phyloP scores from a whole-genome alignment of 225 moss, liverwort and hornwort genomes.

The Physcomitrellopsis africana region DNA sequence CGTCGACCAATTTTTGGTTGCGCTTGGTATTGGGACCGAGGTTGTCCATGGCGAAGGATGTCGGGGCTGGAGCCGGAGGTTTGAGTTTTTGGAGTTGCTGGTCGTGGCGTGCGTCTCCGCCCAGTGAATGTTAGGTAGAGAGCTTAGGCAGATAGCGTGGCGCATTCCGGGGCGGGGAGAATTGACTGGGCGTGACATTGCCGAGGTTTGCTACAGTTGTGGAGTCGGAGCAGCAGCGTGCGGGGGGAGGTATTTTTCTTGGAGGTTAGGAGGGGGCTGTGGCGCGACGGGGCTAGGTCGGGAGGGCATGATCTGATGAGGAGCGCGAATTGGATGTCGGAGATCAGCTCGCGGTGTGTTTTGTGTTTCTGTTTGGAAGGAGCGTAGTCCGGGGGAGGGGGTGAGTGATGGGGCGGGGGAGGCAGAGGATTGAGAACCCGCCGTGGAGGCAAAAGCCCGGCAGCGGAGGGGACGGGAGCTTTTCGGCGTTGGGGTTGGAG shows the following conservation, averaged over 20 bases:
- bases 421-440: constrained; percentile 61
- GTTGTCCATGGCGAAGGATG: too few relatives aligned
- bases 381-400: constrained; percentile 4
- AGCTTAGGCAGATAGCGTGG: too few relatives aligned
- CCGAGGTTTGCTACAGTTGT: too few relatives aligned
- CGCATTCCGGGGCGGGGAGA: too few relatives aligned
- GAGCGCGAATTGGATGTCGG: constrained; percentile 36
- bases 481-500: constrained; percentile 49
- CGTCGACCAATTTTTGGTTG: too few relatives aligned
- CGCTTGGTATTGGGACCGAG: too few relatives aligned
- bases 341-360: constrained; percentile 3
- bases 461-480: constrained; percentile 37
- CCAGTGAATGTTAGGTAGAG: too few relatives aligned
- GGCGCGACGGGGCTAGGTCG: neutral
- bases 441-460: constrained; percentile 47
- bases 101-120: too few relatives aligned
- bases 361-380: constrained; percentile 30
- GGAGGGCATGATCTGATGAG: constrained; percentile 32
- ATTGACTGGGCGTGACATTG: too few relatives aligned
- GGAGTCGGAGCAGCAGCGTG: too few relatives aligned
- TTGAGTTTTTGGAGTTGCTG: too few relatives aligned
- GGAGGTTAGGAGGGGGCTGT: neutral
- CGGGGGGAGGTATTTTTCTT: neutral
- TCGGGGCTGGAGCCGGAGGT: too few relatives aligned
- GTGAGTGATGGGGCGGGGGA: constrained; percentile 63